Evolutionary conservation across 768 basidiomycete species (phyloP), one percentile per base, ranked within the genome.

Genomic region (Mycena kentingensis): DNA sequence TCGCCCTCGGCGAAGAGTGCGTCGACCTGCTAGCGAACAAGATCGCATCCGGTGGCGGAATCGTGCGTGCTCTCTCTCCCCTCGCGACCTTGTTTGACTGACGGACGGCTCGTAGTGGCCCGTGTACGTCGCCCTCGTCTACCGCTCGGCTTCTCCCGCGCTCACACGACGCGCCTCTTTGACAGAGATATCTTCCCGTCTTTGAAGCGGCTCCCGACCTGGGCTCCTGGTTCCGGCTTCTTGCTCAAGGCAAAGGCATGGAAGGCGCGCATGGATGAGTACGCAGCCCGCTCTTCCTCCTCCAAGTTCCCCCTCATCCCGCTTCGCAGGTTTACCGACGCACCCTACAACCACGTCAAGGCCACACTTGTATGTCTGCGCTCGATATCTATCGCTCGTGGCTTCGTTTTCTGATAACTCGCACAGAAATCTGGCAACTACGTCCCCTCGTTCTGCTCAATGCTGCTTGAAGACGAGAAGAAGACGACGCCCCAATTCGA

Each of bases 181-280:
- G n/a, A 59, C 46, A 59, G 58, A 16, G 58, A 59, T 57, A 67
- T 76, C 32, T 63, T 77, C 54, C 77, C 78, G 2, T 58, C 60
- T 67, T 74, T 90, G 59, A 77, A 75, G 61, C 64, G 80, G 58
- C 62, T 89, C 24, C 89, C 89, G 0, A 61, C 64, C 15, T 89
- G 85, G 84, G 70, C 81, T 41, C 89, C 89, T 19, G 87, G 87
- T 11, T 77, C 82, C 4, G 77, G 77, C 2, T 92, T 90, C 71
- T 80, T 81, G 64, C 67, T 70, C 18, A 84, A 84, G 52, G 85
- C 87, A 1, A 67, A 51, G 7, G 63, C 54, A 8, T 89, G 88
- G 88, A 87, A 80, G 65, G 74, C 73, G 26, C 78, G 77, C 68
- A 79, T 88, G 67, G 77, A 82, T 42, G 80, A 82, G 55, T 59